Base-by-base conservation (phyloP, 345 rosid species). In the Camelina laxa region DNA sequence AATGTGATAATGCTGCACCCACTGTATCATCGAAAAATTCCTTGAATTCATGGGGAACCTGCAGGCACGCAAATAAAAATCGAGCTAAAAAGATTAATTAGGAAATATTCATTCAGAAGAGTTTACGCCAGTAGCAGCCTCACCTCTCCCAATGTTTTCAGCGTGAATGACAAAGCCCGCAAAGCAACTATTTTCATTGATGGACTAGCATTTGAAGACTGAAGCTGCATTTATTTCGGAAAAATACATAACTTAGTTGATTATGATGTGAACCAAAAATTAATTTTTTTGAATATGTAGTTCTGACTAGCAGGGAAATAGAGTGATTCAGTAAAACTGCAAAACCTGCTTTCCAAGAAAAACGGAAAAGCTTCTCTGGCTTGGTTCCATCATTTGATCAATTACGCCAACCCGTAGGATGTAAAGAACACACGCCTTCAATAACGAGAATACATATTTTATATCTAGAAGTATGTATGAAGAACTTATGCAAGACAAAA, bases 71-170 rank as follows among this genome's bases (percentile, higher is more conserved):
- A 63, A 66, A 59, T 31, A 39, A 45, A 47, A 69, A 58, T 27
- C 16, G 3, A 56, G 53, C 65, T 65, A 39, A 38, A 45, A n/a
- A 42, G 30, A 41, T 61, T 45, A 27, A 11, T 20, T 14, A 59
- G 19, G 3, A 38, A 38, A 0, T 9, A 9, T 9, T 5, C 33
- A 63, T 42, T 45, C 51, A 65, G 60, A 70, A 51, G 3, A 45
- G 36, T 35, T 38, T 60, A 27, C 14, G 21, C 45, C 48, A 60
- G 67, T 72, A 56, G 51, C 16, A 35, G 68, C 45, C 85, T 80
- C 77, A 94, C 98, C 97, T 94, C 97, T 55, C 96, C 98, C 67
- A 94, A 84, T 24, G 98, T 87, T 85, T 85, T 94, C 78, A 94
- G 82, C 11, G 92, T 87, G 74, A 90, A 87, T 31, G 93, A 85